Conservation (phyloP, 129 eudicot genomes). For the Deinandra increscens region DNA sequence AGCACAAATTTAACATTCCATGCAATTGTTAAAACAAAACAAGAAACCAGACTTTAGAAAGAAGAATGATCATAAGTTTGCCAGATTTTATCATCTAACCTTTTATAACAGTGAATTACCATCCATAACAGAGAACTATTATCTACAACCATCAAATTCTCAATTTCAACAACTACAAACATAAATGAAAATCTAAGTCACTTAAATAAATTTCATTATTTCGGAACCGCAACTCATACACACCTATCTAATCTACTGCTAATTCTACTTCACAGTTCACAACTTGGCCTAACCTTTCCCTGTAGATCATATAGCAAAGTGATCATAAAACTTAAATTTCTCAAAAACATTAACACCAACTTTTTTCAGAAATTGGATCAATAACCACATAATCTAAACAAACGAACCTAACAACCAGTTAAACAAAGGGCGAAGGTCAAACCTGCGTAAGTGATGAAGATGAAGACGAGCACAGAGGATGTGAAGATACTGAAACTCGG, state of each 20-base stretch:
- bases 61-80: neutral
- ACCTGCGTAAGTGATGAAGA: constrained; percentile 42
- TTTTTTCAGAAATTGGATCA: neutral
- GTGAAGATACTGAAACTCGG: constrained; percentile 37
- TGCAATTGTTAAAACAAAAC: neutral
- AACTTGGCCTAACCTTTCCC: neutral
- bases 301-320: constrained; percentile 4
- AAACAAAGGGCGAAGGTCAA: neutral
- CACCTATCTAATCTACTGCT: too few relatives aligned
- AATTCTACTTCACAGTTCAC: too few relatives aligned
- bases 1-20: neutral
- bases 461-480: constrained; percentile 51
- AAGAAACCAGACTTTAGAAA: neutral
- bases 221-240: too few relatives aligned
- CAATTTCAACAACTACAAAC: neutral
- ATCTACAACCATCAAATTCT: neutral
- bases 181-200: neutral
- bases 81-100: neutral
- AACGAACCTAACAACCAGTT: neutral
- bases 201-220: too few relatives aligned
- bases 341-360: constrained; percentile 1
- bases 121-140: neutral
- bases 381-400: neutral
- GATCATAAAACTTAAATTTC: neutral
- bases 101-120: neutral